Evolutionary conservation across 768 basidiomycete species (phyloP).

Genomic region (Leccinum sublutescens): DNA sequence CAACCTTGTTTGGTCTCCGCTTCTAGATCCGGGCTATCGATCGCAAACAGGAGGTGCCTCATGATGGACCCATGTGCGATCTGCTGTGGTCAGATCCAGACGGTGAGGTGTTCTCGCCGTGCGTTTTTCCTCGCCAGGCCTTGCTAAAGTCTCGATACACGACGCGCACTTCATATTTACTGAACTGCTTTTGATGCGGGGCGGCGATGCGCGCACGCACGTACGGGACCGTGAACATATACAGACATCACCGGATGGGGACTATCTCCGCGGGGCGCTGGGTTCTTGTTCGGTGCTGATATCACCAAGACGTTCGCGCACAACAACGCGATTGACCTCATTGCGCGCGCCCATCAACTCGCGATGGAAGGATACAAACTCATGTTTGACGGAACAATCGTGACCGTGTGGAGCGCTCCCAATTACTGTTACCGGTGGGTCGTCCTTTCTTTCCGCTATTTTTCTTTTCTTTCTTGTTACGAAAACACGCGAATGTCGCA

Average conservation of each 20-base stretch:
- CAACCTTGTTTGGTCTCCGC: constrained; percentile 19
- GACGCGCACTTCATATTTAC: background rate
- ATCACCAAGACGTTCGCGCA: constrained; percentile 89
- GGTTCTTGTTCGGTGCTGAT: constrained; percentile 91
- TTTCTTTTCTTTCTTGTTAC: background rate
- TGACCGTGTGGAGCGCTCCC: constrained; percentile 97
- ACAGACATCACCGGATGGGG: constrained; percentile 93
- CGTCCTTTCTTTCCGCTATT: background rate
- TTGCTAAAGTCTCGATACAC: constrained; percentile 11
- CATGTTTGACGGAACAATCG: constrained; percentile 94
- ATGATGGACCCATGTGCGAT: constrained; percentile 99
- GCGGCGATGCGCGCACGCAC: background rate
- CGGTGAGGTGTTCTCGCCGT: constrained; percentile 46
- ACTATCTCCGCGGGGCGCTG: constrained; percentile 95
- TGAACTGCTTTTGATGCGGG: background rate
- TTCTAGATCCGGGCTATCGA: constrained; percentile 89
- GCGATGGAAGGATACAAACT: constrained; percentile 98
- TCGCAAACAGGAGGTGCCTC: constrained; percentile 95
- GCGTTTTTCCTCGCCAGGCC: constrained; percentile 4
- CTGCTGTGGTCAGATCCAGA: constrained; percentile 99
- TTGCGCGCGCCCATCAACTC: constrained; percentile 95
- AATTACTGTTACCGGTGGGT: constrained; percentile 96
- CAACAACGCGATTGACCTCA: constrained; percentile 89
- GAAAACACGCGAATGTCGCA: background rate
- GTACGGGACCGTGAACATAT: background rate